phyloP scores from a whole-genome alignment of 1,284 basidiomycete species.

The Ganoderma lucidum region DNA sequence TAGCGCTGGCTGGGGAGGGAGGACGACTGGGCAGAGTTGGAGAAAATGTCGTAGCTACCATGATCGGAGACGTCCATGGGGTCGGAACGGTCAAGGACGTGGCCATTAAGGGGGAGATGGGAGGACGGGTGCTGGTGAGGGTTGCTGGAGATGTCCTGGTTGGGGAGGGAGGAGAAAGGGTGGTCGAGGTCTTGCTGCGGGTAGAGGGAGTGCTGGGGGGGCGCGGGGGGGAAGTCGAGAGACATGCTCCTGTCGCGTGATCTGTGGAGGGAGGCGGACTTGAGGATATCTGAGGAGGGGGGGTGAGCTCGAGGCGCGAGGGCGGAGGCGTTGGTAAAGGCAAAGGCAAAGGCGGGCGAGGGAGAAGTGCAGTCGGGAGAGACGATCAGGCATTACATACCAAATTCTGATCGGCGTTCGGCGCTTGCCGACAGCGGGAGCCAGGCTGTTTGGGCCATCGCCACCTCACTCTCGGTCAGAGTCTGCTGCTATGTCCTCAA shows the following conservation, averaged over 20 bases:
- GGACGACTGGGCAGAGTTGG: constrained; percentile 45
- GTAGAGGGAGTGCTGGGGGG: constrained; percentile 56
- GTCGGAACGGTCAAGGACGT: constrained; percentile 42
- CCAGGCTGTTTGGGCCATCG: constrained; percentile 48
- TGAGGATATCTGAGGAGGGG: constrained; percentile 50
- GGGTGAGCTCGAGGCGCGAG: constrained; percentile 12
- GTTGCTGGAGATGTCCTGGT: constrained; percentile 36
- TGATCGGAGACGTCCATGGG: constrained; percentile 47
- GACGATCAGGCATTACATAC: constrained; percentile 42
- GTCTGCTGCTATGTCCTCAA: not conserved
- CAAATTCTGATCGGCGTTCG: constrained; percentile 63
- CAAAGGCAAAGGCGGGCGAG: constrained; percentile 17
- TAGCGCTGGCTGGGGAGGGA: constrained; percentile 54
- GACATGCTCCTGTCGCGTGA: constrained; percentile 53
- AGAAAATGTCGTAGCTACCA: constrained; percentile 65
- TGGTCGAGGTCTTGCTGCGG: constrained; percentile 50
- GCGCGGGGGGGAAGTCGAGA: constrained; percentile 60
- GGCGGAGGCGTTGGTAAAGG: constrained; percentile 24
- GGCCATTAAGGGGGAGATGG: constrained; percentile 40
- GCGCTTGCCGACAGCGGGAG: constrained; percentile 44
- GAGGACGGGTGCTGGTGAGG: constrained; percentile 32
- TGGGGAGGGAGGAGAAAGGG: constrained; percentile 38
- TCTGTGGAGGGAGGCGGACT: constrained; percentile 49
- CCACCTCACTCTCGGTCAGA: not conserved
- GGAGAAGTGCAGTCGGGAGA: constrained; percentile 20